Conservation (phyloP, 208 protist genomes). For the Trypanosoma cruzi region DNA sequence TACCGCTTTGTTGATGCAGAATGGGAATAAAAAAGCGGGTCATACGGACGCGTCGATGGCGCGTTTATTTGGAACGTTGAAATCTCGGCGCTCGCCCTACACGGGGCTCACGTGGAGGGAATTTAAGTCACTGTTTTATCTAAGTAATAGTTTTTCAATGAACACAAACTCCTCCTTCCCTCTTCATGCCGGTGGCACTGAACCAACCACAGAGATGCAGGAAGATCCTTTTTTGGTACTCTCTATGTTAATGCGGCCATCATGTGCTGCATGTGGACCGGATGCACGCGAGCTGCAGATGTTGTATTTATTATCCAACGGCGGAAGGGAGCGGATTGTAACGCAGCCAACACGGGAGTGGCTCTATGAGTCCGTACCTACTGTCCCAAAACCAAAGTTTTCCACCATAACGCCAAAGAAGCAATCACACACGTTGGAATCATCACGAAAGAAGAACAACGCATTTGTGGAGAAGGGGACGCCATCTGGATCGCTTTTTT, state of each 20-base stretch:
- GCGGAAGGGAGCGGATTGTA: not conserved
- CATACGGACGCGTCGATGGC: not conserved
- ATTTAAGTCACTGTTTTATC: constrained; percentile 26
- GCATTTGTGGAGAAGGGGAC: too few relatives aligned
- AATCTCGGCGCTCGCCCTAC: not conserved
- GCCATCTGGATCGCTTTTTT: too few relatives aligned
- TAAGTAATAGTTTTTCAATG: not conserved
- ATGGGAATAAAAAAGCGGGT: not conserved
- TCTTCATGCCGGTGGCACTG: not conserved
- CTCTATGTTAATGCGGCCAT: constrained; percentile 4
- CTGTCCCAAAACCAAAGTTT: not conserved
- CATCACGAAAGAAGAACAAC: not conserved
- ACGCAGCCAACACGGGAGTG: not conserved
- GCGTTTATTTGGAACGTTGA: not conserved
- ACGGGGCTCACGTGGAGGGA: constrained; percentile 18
- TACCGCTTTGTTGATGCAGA: not conserved
- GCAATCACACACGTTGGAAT: not conserved
- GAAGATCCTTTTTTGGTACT: not conserved
- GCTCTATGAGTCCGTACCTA: constrained; percentile 16
- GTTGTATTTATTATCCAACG: not conserved
- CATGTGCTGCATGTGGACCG: constrained; percentile 19
- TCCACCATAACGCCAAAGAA: not conserved
- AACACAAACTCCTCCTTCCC: not conserved
- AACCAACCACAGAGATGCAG: not conserved
- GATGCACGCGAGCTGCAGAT: constrained; percentile 5